Base-by-base conservation (phyloP, 768 basidiomycete genomes). In the Amanita jacksonii region DNA sequence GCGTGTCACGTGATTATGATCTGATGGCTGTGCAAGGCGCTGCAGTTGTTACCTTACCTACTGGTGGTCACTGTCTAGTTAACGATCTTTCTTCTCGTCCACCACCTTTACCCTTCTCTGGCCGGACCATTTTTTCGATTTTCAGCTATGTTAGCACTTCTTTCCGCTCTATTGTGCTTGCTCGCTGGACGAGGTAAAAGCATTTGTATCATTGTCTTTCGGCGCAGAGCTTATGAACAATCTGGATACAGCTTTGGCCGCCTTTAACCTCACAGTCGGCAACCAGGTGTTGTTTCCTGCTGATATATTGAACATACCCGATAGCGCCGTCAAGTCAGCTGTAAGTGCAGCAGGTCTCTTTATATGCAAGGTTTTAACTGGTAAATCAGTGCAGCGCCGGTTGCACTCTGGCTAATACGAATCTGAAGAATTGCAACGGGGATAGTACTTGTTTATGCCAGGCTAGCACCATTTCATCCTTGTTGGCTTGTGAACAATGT, bases 101-200 rank as follows among this genome's bases (percentile, higher is more conserved):
- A 44, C 43, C 49, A n/a, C n/a, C n/a, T 46, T 45, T 47, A 46
- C 46, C 35, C 36, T 45, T 53, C 59, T 58, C 55, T 52, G 60
- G 60, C 50, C 57, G 60, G 61, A 45, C n/a, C n/a, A n/a, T 48
- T 36, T 39, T 48, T 30, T 30, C 38, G 19, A 41, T n/a, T n/a
- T n/a, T n/a, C 37, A 23, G 35, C 46, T 50, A 54, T 66, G 63
- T 50, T 54, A 48, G 59, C 55, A 44, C 49, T 62, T 49, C 32
- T 59, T 52, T 30, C 59, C 48, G 51, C 64, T 49, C 57, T 67
- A 43, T 47, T 72, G 42, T 52, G 61, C 43, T 61, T 62, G 53
- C 67, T 81, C 64, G 76, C 74, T 57, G 68, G 76, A 51, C 77
- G 69, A 76, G 77, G 81, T 79, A 53, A n/a, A n/a, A n/a, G 54